phyloP scores from a whole-genome alignment of 176 grass and related monocot species.

The Triticum dicoccoides region DNA sequence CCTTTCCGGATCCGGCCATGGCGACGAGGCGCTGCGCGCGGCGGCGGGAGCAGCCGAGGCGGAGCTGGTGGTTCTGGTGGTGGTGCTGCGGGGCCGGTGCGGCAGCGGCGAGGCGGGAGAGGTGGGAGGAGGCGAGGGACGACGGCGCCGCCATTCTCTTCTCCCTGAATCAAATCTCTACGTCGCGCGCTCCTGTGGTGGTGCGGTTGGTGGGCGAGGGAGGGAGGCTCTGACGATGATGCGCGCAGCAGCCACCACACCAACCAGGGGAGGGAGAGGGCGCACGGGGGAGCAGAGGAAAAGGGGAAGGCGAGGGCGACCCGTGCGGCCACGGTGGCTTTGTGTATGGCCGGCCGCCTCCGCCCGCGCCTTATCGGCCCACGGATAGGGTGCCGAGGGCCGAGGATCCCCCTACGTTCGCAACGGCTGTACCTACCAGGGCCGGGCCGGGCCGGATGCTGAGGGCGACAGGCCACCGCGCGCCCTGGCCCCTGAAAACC shows the following conservation, averaged over 20 bases:
- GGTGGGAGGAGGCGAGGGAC: constrained; percentile 58
- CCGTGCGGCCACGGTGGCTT: constrained; percentile 26
- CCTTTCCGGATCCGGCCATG: constrained; percentile 99
- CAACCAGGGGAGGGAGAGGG: neutral
- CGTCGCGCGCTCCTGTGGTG: neutral
- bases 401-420: constrained; percentile 3
- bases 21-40: constrained; percentile 66
- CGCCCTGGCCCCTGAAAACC: neutral
- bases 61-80: constrained; percentile 33
- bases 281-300: neutral
- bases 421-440: neutral
- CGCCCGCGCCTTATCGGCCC: constrained; percentile 46
- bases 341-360: constrained; percentile 25
- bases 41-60: constrained; percentile 46
- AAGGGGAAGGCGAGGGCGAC: neutral
- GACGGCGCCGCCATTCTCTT: constrained; percentile 65
- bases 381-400: constrained; percentile 36
- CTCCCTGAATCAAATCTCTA: neutral
- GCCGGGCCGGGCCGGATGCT: neutral
- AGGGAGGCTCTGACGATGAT: neutral
- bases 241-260: constrained; percentile 15
- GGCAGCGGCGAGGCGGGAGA: constrained; percentile 38
- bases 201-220: constrained; percentile 25
- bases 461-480: constrained; percentile 7
- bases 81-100: constrained; percentile 18